A percentile compares a stretch with the other conserved stretches of the same genome.
Conservation (phyloP, 441 rosid species). For the Iberis amara region DNA sequence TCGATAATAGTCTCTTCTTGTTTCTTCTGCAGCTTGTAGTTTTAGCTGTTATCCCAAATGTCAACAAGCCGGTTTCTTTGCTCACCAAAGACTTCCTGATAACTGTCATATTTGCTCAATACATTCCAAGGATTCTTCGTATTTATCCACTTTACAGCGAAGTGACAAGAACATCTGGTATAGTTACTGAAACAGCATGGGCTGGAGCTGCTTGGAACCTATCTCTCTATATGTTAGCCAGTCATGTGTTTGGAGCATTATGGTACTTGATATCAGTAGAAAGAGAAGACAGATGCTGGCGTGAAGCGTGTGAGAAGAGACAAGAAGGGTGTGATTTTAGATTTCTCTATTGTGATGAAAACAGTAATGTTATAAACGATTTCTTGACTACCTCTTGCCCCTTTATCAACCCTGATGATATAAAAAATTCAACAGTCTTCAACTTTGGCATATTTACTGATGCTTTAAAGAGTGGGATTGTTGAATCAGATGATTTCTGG, state of each 20-base stretch:
- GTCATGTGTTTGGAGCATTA: slow-evolving; percentile 76
- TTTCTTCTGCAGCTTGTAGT: slow-evolving; percentile 42
- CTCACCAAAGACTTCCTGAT: slow-evolving; percentile 48
- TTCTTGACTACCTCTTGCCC: slow-evolving; percentile 34
- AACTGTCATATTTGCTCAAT: slow-evolving; percentile 42
- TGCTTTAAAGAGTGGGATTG: slow-evolving; percentile 51
- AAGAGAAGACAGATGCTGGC: slow-evolving; percentile 57
- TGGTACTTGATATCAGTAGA: slow-evolving; percentile 78
- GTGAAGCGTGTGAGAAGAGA: slow-evolving; percentile 24
- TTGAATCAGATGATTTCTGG: slow-evolving; percentile 42
- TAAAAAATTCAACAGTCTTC: slow-evolving; percentile 32
- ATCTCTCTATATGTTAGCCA: slow-evolving; percentile 72
- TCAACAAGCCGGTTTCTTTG: slow-evolving; percentile 35
- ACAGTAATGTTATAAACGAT: background rate
- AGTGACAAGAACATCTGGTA: slow-evolving; percentile 59
- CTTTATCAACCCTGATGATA: slow-evolving; percentile 33
- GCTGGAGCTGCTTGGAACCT: slow-evolving; percentile 82
- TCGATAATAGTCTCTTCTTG: background rate
- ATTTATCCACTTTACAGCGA: slow-evolving; percentile 47
- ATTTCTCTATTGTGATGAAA: slow-evolving; percentile 37
- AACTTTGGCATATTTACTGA: slow-evolving; percentile 66
- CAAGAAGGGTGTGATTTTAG: background rate
- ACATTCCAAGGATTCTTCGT: slow-evolving; percentile 54
- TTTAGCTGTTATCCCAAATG: slow-evolving; percentile 37
- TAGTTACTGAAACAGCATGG: slow-evolving; percentile 73